A percentile compares a stretch with the other conserved stretches of the same genome.
These are phyloP conservation scores for Heritiera littoralis DNA, from an alignment of 345 rosid genomes.

Conservation along the genomic window DNA sequence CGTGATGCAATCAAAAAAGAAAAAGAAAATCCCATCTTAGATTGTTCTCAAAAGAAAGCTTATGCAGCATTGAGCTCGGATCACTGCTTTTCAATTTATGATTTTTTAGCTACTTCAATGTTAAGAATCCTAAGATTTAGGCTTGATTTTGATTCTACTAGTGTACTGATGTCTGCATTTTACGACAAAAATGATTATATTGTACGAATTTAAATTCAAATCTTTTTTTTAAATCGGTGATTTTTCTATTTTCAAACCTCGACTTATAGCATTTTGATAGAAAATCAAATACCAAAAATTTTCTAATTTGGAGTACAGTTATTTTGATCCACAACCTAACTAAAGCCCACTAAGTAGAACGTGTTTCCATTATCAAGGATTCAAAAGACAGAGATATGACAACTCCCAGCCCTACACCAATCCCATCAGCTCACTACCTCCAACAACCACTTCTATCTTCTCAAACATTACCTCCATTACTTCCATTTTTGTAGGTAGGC, in stretches of 20 bases:
- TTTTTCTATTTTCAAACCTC: too few relatives aligned
- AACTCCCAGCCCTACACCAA: constrained; percentile 9
- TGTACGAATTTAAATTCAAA: too few relatives aligned
- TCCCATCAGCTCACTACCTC: constrained; percentile 10
- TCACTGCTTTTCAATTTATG: background rate
- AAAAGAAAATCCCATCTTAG: background rate
- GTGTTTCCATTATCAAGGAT: background rate
- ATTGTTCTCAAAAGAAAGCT: background rate
- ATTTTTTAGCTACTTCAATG: background rate
- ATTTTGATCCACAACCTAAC: background rate
- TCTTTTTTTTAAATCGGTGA: too few relatives aligned
- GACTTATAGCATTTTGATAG: too few relatives aligned
- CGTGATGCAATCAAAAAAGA: background rate
- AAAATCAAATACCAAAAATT: too few relatives aligned
- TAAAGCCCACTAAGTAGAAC: background rate
- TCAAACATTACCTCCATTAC: background rate
- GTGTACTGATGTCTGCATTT: too few relatives aligned
- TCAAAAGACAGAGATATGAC: background rate
- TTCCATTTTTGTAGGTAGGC: background rate
- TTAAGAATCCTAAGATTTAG: background rate
- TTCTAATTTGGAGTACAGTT: too few relatives aligned
- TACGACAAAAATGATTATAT: too few relatives aligned
- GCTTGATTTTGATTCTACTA: too few relatives aligned
- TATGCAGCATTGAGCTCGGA: background rate
- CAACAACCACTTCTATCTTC: background rate